phyloP scores from a whole-genome alignment of 768 basidiomycete species.

The Obba rivulosa region DNA sequence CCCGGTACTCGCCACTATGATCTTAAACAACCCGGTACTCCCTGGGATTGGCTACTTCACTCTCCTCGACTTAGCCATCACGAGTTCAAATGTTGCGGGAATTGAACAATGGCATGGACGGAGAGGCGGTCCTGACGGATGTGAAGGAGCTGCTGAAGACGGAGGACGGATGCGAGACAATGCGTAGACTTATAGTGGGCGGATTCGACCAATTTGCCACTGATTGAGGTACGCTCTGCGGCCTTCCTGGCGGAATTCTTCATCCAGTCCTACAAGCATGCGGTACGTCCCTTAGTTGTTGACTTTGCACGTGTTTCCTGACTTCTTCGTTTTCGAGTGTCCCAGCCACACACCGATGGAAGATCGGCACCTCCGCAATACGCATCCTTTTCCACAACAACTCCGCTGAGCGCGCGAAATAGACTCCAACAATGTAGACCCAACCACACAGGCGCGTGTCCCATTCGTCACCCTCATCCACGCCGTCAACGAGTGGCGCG shows the following conservation, averaged over 20 bases:
- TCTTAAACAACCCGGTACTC: conserved; percentile 94
- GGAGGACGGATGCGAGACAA: conserved; percentile 16
- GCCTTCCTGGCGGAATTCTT: conserved; percentile 90
- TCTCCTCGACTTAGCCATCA: conserved; percentile 63
- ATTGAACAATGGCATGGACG: conserved; percentile 84
- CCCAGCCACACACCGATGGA: conserved; percentile 39
- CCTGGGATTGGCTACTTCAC: conserved; percentile 97
- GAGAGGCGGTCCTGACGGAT: conserved; percentile 53
- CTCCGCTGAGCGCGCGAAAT: conserved; percentile 65
- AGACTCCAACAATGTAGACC: conserved; percentile 76
- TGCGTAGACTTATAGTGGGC: conserved; percentile 59
- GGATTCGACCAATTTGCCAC: conserved; percentile 50
- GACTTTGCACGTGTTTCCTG: not conserved
- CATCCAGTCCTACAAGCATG: conserved; percentile 88
- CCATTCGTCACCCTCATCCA: conserved; percentile 90
- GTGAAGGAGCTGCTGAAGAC: conserved; percentile 13
- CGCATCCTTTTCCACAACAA: conserved; percentile 82
- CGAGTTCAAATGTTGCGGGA: conserved; percentile 71
- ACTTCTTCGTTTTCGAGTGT: conserved; percentile 33
- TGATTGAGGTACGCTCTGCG: conserved; percentile 76
- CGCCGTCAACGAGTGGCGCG: conserved; percentile 79
- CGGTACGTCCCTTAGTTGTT: conserved; percentile 39
- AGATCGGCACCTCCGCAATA: conserved; percentile 77
- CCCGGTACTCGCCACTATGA: conserved; percentile 80
- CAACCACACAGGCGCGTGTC: conserved; percentile 84